Base-by-base conservation (phyloP, 495 filamentous ascomycete genomes). In the Xylaria grammica region DNA sequence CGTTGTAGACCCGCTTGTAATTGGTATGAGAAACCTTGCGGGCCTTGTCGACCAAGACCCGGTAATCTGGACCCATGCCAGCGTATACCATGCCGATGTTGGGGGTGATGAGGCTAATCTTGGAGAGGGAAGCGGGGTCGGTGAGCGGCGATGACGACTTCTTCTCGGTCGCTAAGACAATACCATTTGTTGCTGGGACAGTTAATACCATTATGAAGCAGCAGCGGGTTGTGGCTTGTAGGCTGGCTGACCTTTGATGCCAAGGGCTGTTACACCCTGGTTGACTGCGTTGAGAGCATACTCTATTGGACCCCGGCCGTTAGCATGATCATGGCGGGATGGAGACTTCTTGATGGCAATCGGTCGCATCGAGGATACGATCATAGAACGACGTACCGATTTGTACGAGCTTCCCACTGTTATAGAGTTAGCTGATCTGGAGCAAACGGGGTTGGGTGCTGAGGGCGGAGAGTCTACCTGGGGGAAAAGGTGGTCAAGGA, bases 11-110 rank as follows among this genome's bases (percentile, higher is more conserved):
- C 77, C 95, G 93, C 85, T 99, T 99, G 87, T 98, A 99, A 77
- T 90, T 90, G 50, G 96, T 97, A 81, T 99, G 96, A n/a, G 92
- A 95, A 62, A 97, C 95, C 79, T 97, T 98, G 68, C 95, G 93
- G 65, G 95, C 96, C 76, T 91, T 93, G 82, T 99, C 95, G 63
- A 97, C 96, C 49, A 99, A 87, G 48, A 98, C 92, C 70, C 95
- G 89, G 82, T 98, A 99, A 79, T 99, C 96, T 55, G 95, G 95
- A 19, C 96, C 93, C 95, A 99, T 99, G 75, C 95, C 95, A 24
- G 91, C 90, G 82, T 99, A 99, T 72, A 99, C 96, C 96, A 97
- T 98, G 77, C 96, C 96, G 81, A 98, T 97, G 85, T 99, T 93
- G 65, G 95, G 95, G 45, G 96, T 98, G 82, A 99, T 91, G 71